phyloP scores from a whole-genome alignment of 352 stramenopile genomes.

The Discostella stelligera region DNA sequence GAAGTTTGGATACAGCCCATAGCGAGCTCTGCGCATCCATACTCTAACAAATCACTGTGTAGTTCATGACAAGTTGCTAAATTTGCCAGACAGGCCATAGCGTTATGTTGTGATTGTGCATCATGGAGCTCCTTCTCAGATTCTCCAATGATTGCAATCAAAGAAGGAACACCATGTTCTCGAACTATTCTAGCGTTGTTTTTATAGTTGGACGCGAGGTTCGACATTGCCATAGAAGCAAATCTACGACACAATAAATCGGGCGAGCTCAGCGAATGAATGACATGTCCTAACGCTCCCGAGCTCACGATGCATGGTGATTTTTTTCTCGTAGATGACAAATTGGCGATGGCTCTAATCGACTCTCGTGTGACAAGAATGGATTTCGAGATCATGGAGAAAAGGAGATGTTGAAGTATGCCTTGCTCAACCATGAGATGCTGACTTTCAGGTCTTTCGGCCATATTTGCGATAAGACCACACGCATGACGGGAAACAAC shows the following conservation, averaged over 20 bases:
- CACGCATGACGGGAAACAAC: constrained; percentile 91
- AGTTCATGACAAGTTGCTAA: constrained; percentile 80
- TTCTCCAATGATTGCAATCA: constrained; percentile 86
- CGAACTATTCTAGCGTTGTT: constrained; percentile 47
- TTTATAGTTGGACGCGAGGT: constrained; percentile 89
- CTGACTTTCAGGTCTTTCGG: constrained; percentile 94
- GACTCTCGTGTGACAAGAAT: constrained; percentile 92
- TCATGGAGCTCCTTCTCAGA: constrained; percentile 83
- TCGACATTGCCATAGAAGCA: constrained; percentile 92
- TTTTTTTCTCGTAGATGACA: constrained; percentile 93
- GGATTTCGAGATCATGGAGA: constrained; percentile 88
- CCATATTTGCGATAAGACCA: constrained; percentile 91
- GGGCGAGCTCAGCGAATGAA: constrained; percentile 87
- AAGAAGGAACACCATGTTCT: constrained; percentile 62
- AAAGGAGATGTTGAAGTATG: constrained; percentile 94
- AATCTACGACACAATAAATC: constrained; percentile 92
- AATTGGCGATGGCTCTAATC: constrained; percentile 91
- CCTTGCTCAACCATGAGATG: constrained; percentile 92
- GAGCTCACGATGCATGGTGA: constrained; percentile 89
- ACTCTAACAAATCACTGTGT: constrained; percentile 42
- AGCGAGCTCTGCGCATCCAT: constrained; percentile 44
- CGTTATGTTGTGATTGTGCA: constrained; percentile 90
- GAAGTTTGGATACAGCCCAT: constrained; percentile 45
- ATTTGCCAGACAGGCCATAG: constrained; percentile 91
- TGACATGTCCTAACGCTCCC: constrained; percentile 87